phyloP scores from a whole-genome alignment of 352 stramenopile species.

The Phytopythium delawarense region DNA sequence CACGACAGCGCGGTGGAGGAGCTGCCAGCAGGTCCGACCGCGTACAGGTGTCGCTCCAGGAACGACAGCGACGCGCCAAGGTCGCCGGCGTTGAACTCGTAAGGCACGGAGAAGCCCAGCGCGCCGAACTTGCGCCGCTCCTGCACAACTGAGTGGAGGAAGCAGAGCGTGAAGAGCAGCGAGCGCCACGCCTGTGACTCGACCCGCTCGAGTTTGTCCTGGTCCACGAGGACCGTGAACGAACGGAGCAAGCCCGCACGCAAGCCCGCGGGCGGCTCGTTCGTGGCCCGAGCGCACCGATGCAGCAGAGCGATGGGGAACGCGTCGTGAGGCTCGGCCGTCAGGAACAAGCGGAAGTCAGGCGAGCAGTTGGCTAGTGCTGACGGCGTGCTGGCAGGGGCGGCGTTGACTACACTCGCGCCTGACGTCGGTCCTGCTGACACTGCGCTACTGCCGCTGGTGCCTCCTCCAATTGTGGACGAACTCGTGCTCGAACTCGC shows the following conservation, averaged over 20 bases:
- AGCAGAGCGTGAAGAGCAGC: constrained; percentile 69
- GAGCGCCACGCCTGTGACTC: constrained; percentile 56
- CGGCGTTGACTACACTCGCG: not conserved
- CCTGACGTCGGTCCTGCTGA: not conserved
- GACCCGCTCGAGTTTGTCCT: constrained; percentile 77
- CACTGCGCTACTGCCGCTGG: constrained; percentile 6
- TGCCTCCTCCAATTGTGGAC: constrained; percentile 2
- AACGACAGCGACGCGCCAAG: constrained; percentile 62
- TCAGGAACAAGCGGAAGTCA: constrained; percentile 77
- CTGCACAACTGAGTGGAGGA: constrained; percentile 74
- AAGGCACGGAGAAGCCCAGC: constrained; percentile 65
- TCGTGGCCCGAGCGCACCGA: constrained; percentile 67
- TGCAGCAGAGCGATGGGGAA: constrained; percentile 75
- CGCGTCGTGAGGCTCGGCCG: constrained; percentile 46
- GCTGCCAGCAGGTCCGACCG: constrained; percentile 1
- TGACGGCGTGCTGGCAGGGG: constrained; percentile 3
- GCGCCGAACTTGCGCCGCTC: constrained; percentile 76
- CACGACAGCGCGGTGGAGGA: constrained; percentile 41
- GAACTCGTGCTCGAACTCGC: constrained; percentile 9
- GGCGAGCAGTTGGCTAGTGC: constrained; percentile 12
- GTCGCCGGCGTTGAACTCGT: constrained; percentile 79
- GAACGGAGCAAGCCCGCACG: constrained; percentile 62
- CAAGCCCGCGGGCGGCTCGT: constrained; percentile 70
- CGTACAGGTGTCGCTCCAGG: constrained; percentile 70
- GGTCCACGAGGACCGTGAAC: constrained; percentile 72